A percentile compares a stretch with the other conserved stretches of the same genome.
phyloP scores from a whole-genome alignment of 768 basidiomycete species.

The Podaxis sp. region DNA sequence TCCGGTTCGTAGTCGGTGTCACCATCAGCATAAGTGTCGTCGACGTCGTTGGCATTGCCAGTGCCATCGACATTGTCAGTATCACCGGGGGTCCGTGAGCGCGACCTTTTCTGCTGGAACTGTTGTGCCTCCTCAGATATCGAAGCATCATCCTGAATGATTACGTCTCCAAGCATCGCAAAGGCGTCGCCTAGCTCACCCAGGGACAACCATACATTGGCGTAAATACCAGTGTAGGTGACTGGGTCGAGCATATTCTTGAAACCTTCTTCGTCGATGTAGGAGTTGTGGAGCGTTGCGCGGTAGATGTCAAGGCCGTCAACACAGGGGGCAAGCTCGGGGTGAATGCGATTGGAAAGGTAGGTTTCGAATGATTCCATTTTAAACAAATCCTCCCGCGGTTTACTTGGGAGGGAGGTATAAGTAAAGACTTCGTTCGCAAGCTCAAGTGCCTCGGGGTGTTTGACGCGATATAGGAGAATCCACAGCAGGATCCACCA shows the following conservation, averaged over 20 bases:
- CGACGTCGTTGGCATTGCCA: no score
- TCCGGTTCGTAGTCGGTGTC: no score
- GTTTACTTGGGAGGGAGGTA: background rate
- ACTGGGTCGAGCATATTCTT: background rate
- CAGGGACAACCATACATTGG: background rate
- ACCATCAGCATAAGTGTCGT: no score
- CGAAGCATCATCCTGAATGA: no score
- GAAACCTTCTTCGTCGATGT: background rate
- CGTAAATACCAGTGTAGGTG: background rate
- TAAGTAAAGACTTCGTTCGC: background rate
- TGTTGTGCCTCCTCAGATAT: no score
- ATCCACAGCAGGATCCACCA: conserved; percentile 12
- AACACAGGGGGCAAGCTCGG: background rate
- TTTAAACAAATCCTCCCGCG: background rate
- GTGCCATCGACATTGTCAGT: no score
- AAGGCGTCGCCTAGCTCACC: background rate
- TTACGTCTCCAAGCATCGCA: no score
- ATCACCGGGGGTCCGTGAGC: no score
- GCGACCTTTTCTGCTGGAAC: no score
- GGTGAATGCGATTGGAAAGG: background rate
- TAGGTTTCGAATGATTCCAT: background rate
- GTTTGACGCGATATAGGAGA: background rate
- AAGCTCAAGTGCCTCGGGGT: background rate
- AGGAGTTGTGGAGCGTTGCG: background rate
- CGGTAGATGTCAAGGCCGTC: background rate